Evolutionary conservation across 768 basidiomycete genomes (phyloP).

Genomic region (Gloeopeniophorella convolvens): DNA sequence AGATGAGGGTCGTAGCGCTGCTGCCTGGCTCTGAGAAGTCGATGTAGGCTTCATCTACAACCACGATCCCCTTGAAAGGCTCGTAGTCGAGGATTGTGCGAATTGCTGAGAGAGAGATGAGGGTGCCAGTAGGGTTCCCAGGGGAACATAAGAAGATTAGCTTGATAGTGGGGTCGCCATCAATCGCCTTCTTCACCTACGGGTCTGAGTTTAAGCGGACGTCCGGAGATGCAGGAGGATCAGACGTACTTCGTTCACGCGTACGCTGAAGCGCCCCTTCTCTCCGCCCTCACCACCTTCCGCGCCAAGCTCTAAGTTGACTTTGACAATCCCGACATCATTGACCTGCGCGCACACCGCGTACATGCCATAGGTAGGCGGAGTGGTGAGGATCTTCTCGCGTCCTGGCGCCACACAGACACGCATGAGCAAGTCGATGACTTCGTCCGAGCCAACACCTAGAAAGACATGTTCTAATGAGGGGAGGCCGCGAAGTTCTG

Average conservation of each 20-base stretch:
- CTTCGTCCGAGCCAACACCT: constrained; percentile 95
- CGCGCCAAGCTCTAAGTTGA: constrained; percentile 58
- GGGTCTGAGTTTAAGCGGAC: background rate
- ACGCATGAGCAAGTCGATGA: constrained; percentile 90
- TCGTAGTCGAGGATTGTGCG: constrained; percentile 68
- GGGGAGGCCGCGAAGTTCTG: constrained; percentile 62
- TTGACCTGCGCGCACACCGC: constrained; percentile 91
- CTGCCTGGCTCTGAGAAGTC: constrained; percentile 69
- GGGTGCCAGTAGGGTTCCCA: constrained; percentile 92
- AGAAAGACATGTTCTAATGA: constrained; percentile 66
- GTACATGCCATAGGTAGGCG: constrained; percentile 99
- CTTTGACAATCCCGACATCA: constrained; percentile 77
- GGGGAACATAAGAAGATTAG: constrained; percentile 94
- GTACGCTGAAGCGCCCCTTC: constrained; percentile 63
- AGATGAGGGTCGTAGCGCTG: constrained; percentile 65
- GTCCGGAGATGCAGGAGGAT: background rate
- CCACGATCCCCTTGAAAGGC: constrained; percentile 82
- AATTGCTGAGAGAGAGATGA: constrained; percentile 67
- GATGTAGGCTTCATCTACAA: constrained; percentile 97
- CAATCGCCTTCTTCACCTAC: constrained; percentile 66
- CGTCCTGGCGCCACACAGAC: constrained; percentile 70
- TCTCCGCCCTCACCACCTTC: constrained; percentile 67
- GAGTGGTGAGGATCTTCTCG: constrained; percentile 83
- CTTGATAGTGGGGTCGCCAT: constrained; percentile 72
- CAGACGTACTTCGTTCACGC: constrained; percentile 59